phyloP scores from a whole-genome alignment of 75 land plant genomes.

The Pinus tabuliformis region DNA sequence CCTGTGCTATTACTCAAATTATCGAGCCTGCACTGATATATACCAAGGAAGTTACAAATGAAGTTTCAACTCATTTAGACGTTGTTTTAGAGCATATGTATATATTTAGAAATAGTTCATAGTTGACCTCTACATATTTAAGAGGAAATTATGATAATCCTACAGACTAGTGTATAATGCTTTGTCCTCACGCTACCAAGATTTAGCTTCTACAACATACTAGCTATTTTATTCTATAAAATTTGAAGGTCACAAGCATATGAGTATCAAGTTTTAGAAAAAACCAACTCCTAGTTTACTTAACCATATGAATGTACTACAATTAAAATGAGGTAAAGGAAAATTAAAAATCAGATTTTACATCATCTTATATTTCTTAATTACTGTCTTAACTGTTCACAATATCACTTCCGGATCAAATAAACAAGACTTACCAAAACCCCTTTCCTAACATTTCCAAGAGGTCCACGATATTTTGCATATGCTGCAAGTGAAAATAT shows the following conservation, averaged over 20 bases:
- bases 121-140: too few species aligned
- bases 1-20: too few species aligned
- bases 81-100: too few species aligned
- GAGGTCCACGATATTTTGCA: constrained; percentile 79
- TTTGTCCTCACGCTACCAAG: neutral
- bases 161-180: neutral
- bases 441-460: constrained; percentile 97
- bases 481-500: constrained; percentile 52
- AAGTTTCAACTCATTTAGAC: too few species aligned
- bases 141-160: neutral
- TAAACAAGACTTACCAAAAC: constrained; percentile 63
- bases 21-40: too few species aligned
- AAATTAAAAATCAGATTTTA: too few species aligned
- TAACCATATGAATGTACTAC: too few species aligned
- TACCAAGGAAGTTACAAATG: too few species aligned
- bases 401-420: neutral
- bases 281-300: neutral
- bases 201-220: neutral
- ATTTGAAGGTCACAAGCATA: neutral
- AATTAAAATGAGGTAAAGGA: too few species aligned
- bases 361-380: too few species aligned
- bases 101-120: too few species aligned
- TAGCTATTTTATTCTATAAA: neutral
- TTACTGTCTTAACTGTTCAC: neutral
- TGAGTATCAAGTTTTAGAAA: neutral